Evolutionary conservation across 2,329 filamentous ascomycete species (phyloP).

Genomic region (Aspergillus brunneoviolaceus): DNA sequence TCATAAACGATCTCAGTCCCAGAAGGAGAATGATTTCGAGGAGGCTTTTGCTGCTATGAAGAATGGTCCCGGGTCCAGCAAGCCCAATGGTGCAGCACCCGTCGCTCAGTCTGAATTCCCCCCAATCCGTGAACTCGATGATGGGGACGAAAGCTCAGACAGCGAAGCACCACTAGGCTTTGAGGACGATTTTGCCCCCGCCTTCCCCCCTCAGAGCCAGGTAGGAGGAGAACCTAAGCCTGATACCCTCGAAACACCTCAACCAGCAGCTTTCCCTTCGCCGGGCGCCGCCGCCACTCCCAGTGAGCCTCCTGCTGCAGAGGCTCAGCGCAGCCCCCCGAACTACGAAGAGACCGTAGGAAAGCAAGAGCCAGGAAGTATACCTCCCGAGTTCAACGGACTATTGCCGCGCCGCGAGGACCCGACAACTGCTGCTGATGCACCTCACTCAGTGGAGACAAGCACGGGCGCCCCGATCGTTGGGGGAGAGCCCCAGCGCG

Average conservation of each 20-base stretch:
- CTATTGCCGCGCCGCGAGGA: conserved; percentile 42
- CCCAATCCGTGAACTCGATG: conserved; percentile 82
- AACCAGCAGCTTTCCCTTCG: conserved; percentile 39
- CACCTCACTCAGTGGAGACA: conserved; percentile 41
- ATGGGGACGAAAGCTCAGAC: conserved; percentile 74
- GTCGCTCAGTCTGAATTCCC: conserved; percentile 70
- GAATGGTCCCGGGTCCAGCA: conserved; percentile 50
- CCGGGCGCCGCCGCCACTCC: conserved; percentile 40
- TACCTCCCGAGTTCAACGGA: conserved; percentile 41
- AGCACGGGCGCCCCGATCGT: conserved; percentile 38
- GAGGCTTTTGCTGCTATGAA: conserved; percentile 48
- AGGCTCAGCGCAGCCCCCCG: conserved; percentile 58
- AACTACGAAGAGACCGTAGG: conserved; percentile 34
- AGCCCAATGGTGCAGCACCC: conserved; percentile 29
- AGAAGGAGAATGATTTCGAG: conserved; percentile 49
- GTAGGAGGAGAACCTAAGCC: conserved; percentile 28
- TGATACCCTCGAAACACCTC: conserved; percentile 39
- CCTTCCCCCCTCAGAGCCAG: conserved; percentile 43
- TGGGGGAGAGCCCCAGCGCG: conserved; percentile 33
- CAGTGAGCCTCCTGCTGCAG: conserved; percentile 50
- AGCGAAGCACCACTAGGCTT: conserved; percentile 68
- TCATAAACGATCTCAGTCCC: conserved; percentile 46
- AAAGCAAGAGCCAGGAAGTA: conserved; percentile 27
- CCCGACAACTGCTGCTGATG: conserved; percentile 40
- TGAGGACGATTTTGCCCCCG: conserved; percentile 85